These are phyloP conservation scores for Xylariales sp. DNA, from an alignment of 2,329 filamentous ascomycete genomes.

Conservation along the genomic window DNA sequence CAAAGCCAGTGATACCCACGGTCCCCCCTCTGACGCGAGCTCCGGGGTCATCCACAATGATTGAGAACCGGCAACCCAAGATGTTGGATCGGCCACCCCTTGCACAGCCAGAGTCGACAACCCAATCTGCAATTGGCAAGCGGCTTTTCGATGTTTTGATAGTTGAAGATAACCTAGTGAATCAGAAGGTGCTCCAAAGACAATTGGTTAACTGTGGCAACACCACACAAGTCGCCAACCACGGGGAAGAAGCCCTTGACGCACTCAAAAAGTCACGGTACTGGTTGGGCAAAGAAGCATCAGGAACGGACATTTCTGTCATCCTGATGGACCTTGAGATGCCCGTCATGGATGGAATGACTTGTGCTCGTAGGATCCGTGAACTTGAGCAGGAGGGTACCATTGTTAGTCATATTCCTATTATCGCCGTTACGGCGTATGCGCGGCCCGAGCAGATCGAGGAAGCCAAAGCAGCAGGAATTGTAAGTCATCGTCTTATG, in stretches of 20 bases:
- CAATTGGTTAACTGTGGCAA: slow-evolving; percentile 59
- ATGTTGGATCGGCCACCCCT: neutral
- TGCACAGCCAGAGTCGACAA: slow-evolving; percentile 9
- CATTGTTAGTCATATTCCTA: slow-evolving; percentile 64
- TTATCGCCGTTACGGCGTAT: slow-evolving; percentile 81
- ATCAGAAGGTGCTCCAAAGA: slow-evolving; percentile 59
- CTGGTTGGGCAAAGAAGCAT: slow-evolving; percentile 44
- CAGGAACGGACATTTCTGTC: slow-evolving; percentile 54
- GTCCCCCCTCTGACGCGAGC: slow-evolving; percentile 22
- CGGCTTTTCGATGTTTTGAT: slow-evolving; percentile 54
- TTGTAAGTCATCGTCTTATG: slow-evolving; percentile 45
- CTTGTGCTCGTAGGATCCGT: slow-evolving; percentile 65
- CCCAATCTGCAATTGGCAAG: slow-evolving; percentile 21
- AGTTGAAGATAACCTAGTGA: slow-evolving; percentile 65
- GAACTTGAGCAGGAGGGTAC: slow-evolving; percentile 60
- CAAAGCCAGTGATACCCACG: slow-evolving; percentile 26
- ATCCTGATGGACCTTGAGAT: slow-evolving; percentile 81
- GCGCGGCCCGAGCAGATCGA: slow-evolving; percentile 70
- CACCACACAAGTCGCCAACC: slow-evolving; percentile 58
- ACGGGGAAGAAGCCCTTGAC: slow-evolving; percentile 59
- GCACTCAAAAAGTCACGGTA: slow-evolving; percentile 51
- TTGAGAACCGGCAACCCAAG: slow-evolving; percentile 21
- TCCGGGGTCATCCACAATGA: slow-evolving; percentile 27
- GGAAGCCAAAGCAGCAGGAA: slow-evolving; percentile 66
- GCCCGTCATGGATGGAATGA: slow-evolving; percentile 79